Base-by-base conservation (phyloP, 2,329 filamentous ascomycete species). In the Xylaria polymorpha region DNA sequence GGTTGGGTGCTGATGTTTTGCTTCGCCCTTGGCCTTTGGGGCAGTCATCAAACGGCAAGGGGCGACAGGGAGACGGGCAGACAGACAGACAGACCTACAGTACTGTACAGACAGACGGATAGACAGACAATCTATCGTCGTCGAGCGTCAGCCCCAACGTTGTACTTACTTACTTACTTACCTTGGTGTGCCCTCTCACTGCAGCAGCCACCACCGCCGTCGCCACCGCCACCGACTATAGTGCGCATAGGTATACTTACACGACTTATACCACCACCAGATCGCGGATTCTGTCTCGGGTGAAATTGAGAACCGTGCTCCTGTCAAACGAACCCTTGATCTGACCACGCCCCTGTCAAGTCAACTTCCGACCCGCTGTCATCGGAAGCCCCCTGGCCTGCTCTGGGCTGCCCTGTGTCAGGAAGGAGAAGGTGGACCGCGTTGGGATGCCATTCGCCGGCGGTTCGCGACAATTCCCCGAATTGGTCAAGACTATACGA, bases 391-490 rank as follows among this genome's bases (percentile, higher is more conserved):
- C 71, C 68, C 71, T 68, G 62, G 59, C 58, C n/a, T 61, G 32
- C 29, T n/a, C 46, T 50, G 46, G 20, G 4, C 20, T 62, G 59
- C 59, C 66, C 51, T 46, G 48, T 68, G 66, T 61, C 66, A 63
- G 66, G 20, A 20, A 35, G n/a, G 53, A 22, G 32, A 64, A 44
- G 37, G 66, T 53, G 62, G 66, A 53, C 41, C 62, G 44, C 35
- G 25, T 43, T 25, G 59, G 25, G 60, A 61, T 74, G 66, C 63
- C 68, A 74, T 73, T 79, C 74, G 75, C 74, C 74, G 77, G 64
- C 61, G 67, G 74, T 72, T 79, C 75, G 75, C 74, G 75, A 78
- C 73, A 73, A 73, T 77, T 74, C 66, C 77, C 76, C 61, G 62
- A 78, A 73, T 48, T 50, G 73, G 75, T 60, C 74, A 77, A 72